Evolutionary conservation across 208 protist species (phyloP).

Genomic region (Kentomonas sorsogonicus): DNA sequence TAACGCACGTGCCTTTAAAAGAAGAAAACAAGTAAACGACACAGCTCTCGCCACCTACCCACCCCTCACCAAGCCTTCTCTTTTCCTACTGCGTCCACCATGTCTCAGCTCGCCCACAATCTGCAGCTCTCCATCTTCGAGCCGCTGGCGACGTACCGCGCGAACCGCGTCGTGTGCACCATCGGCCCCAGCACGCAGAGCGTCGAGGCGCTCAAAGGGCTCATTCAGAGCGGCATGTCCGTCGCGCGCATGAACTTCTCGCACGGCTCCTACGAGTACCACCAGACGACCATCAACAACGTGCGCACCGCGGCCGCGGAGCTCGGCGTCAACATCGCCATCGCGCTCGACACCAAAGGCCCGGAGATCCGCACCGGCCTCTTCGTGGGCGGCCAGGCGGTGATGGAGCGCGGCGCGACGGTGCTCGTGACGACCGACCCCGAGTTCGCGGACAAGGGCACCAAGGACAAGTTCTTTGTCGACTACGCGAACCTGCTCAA

Average conservation of each 20-base stretch:
- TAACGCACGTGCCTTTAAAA: too few relatives aligned
- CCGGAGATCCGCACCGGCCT: slow-evolving; percentile 95
- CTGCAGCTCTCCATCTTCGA: slow-evolving; percentile 86
- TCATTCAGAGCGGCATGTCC: slow-evolving; percentile 96
- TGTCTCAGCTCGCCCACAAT: slow-evolving; percentile 88
- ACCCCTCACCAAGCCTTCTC: too few relatives aligned
- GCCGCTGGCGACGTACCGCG: slow-evolving; percentile 66
- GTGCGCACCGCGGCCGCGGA: slow-evolving; percentile 86
- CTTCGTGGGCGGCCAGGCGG: slow-evolving; percentile 68
- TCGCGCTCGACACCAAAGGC: slow-evolving; percentile 96
- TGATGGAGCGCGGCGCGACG: slow-evolving; percentile 58
- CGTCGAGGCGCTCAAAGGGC: slow-evolving; percentile 87
- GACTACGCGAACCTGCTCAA: slow-evolving; percentile 89
- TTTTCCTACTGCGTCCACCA: slow-evolving; percentile 14
- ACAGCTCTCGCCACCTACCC: too few relatives aligned
- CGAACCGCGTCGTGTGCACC: slow-evolving; percentile 95
- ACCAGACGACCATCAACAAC: slow-evolving; percentile 93
- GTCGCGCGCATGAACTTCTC: slow-evolving; percentile 97
- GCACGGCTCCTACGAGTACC: slow-evolving; percentile 96
- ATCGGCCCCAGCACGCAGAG: slow-evolving; percentile 95
- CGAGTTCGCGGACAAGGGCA: slow-evolving; percentile 71
- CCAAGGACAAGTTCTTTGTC: slow-evolving; percentile 84
- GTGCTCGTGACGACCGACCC: slow-evolving; percentile 90
- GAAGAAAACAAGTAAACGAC: neutral
- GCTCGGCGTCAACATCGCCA: slow-evolving; percentile 85